Evolutionary conservation across 768 basidiomycete species (phyloP), one percentile per base, ranked within the genome.

Genomic region (Boletus rubescentipes): DNA sequence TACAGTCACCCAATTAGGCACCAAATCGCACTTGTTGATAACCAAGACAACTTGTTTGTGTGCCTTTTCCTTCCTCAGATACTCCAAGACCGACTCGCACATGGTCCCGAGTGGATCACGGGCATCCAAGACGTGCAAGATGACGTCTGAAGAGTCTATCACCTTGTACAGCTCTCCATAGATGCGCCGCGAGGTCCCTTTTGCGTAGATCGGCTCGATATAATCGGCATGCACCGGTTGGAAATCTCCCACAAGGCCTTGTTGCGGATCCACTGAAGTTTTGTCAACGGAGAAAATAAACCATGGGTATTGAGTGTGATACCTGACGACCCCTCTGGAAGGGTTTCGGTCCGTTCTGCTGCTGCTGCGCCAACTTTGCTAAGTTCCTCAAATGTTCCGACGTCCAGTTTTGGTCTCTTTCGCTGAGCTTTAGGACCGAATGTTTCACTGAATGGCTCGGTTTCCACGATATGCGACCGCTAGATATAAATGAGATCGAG

Each of bases 161-260:
- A 99, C 96, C 72, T 99, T 99, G 81, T 99, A 98, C 8, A 98
- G 77, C 71, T 99, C 96, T 54, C 94, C 95, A 73, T 97, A 98
- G 56, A 99, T 99, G 20, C 96, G 86, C 34, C 89, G 80, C 11
- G 93, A 96, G 2, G 95, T 98, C 35, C 96, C 96, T 72, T 98
- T 98, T 46, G 88, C 83, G 65, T 93, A 97, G 53, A 96, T 93
- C 10, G 94, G 93, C 62, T 96, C 94, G 62, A 87, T 85, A 63
- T 82, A 80, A 64, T 91, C 88, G 1, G 89, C 87, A 58, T 92
- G 87, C 0, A 86, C 87, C 49, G 67, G 65, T 36, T 78, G 77
- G 49, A 77, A 75, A 53, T 81, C 81, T 2, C 74, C 73, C 1
- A 40, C 21, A 9, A 59, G 23, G 29, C 21, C 3, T 44, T 64